Evolutionary conservation across 768 basidiomycete species (phyloP), one percentile per base, ranked within the genome.

Genomic region (Leucocoprinus leucothites): DNA sequence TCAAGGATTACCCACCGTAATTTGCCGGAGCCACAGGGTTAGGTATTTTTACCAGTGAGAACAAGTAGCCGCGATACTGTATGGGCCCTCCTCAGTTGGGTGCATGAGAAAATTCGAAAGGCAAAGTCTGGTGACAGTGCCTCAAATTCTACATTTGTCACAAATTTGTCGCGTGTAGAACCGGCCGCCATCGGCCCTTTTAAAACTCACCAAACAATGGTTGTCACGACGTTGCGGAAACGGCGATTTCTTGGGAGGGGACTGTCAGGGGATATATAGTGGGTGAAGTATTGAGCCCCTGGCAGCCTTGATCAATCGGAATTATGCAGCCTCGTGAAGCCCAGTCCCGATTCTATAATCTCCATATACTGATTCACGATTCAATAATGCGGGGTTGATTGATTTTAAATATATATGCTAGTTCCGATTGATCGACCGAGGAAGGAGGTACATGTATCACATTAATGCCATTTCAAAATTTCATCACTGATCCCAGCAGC

Each of bases 1-100:
- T 35, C 54, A 42, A 49, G 49, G 43, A 16, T 42, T 56, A 49
- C 41, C 40, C 54, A 56, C 21, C 46, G 25, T 4, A 9, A 22
- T 8, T n/a, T 34, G 14, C 24, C 16, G 45, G 38, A 35, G 38
- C 19, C 19, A 19, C n/a, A n/a, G n/a, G n/a, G n/a, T n/a, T n/a
- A n/a, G n/a, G 14, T 43, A 35, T 35, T 38, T 38, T 42, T 25
- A 18, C 18, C 38, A n/a, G 25, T 38, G 13, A 16, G 51, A 53
- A 34, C 42, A 22, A 22, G 16, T 16, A 16, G 22, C 21, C 28
- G 22, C 13, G 19, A 22, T 22, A 21, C 9, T 21, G 19, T 3
- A 48, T 48, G 9, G 16, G 13, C 13, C 11, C 31, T 31, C 31
- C 5, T 31, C 6, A 31, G 31, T 31, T 11, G 11, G 31, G 31